Conservation (phyloP, 2,329 filamentous ascomycete genomes). For the Thielaviopsis ethacetica region DNA sequence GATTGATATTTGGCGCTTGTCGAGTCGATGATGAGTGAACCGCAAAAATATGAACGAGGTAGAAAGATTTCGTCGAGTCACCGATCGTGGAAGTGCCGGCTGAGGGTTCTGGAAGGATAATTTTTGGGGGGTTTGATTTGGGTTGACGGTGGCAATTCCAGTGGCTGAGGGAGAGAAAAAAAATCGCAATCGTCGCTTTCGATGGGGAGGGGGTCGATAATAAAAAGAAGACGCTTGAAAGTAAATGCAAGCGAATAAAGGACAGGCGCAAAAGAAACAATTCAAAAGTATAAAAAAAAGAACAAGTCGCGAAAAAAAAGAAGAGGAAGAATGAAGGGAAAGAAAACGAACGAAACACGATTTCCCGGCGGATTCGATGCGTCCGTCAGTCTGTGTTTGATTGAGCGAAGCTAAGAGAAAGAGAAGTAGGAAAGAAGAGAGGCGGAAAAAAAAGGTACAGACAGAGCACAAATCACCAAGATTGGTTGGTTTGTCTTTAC, state of each 20-base stretch:
- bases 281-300: background rate
- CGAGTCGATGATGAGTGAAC: no score
- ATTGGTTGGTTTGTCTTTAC: background rate
- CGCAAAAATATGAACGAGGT: background rate
- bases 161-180: background rate
- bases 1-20: background rate
- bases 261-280: background rate
- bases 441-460: conserved; percentile 9
- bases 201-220: no score
- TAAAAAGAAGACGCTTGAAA: background rate
- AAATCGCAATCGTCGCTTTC: background rate
- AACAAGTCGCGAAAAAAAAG: background rate
- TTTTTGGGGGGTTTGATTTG: no score
- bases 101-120: no score
- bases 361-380: background rate
- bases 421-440: background rate
- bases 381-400: no score
- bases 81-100: background rate
- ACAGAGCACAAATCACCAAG: background rate
- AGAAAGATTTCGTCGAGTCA: background rate
- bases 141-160: background rate
- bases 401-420: background rate
- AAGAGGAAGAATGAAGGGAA: background rate
- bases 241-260: background rate
- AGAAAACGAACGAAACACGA: background rate